phyloP scores from a whole-genome alignment of 768 basidiomycete genomes.

The Hygrophoropsis aurantiaca region DNA sequence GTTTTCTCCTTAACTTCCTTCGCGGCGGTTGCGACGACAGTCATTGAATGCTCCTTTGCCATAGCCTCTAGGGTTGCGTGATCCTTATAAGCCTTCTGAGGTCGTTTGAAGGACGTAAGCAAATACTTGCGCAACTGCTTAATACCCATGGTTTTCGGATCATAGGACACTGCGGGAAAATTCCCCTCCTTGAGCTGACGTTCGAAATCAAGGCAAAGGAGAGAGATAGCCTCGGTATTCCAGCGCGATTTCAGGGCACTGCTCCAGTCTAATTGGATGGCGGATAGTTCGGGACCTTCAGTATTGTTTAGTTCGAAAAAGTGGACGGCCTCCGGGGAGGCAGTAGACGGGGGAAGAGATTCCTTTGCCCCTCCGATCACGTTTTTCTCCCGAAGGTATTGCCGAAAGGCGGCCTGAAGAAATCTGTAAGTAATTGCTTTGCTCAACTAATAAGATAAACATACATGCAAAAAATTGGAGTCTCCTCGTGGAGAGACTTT shows the following conservation, averaged over 20 bases:
- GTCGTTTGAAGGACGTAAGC: background rate
- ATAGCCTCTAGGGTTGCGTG: background rate
- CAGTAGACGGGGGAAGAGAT: no score
- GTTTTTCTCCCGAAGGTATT: slow-evolving; percentile 1
- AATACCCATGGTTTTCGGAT: slow-evolving; percentile 1
- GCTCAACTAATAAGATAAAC: background rate
- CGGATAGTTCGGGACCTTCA: background rate
- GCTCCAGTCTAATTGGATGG: no score
- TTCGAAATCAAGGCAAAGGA: slow-evolving; percentile 1
- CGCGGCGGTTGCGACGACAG: no score
- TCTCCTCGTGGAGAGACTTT: background rate
- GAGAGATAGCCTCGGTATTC: slow-evolving; percentile 1
- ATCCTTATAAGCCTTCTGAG: background rate
- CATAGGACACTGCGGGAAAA: background rate
- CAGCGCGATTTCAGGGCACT: background rate
- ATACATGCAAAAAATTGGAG: slow-evolving; percentile 4
- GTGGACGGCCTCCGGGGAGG: background rate
- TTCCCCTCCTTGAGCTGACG: background rate
- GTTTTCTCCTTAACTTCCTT: no score
- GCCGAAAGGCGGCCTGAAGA: background rate
- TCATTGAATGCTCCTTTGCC: background rate
- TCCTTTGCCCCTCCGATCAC: background rate
- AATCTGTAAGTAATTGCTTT: no score
- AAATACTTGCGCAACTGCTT: background rate
- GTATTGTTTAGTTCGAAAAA: slow-evolving; percentile 1